phyloP scores from a whole-genome alignment of 345 rosid species.

The Xanthoceras sorbifolium region DNA sequence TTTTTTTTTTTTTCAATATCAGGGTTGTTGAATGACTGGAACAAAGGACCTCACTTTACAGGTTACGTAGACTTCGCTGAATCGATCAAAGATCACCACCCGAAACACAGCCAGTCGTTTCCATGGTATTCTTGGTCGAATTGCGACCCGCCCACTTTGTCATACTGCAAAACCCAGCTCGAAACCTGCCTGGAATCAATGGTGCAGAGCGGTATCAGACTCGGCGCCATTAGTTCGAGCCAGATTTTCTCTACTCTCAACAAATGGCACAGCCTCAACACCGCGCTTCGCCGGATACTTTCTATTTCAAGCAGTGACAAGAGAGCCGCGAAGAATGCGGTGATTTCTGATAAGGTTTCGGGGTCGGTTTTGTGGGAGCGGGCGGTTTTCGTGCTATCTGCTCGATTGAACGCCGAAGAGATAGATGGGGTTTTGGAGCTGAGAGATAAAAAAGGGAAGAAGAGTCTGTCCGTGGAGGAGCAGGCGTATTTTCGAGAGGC shows the following conservation, averaged over 20 bases:
- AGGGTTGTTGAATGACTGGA: slow-evolving; percentile 88
- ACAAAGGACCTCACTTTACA: slow-evolving; percentile 78
- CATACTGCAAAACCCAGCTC: slow-evolving; percentile 70
- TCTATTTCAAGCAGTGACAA: slow-evolving; percentile 16
- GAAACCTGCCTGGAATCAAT: slow-evolving; percentile 89
- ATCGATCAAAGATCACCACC: slow-evolving; percentile 75
- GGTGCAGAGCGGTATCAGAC: slow-evolving; percentile 66
- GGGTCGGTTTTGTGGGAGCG: slow-evolving; percentile 73
- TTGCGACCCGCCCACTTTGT: slow-evolving; percentile 60
- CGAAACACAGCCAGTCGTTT: slow-evolving; percentile 57
- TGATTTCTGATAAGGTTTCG: slow-evolving; percentile 50
- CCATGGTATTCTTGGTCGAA: slow-evolving; percentile 94
- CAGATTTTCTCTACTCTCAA: slow-evolving; percentile 76
- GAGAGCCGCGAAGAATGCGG: slow-evolving; percentile 30
- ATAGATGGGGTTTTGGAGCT: slow-evolving; percentile 62
- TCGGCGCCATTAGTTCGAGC: slow-evolving; percentile 71
- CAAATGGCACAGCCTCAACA: slow-evolving; percentile 79
- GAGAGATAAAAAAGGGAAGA: slow-evolving; percentile 40
- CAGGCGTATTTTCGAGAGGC: slow-evolving; percentile 78
- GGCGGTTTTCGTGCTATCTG: slow-evolving; percentile 67
- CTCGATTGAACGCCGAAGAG: slow-evolving; percentile 72
- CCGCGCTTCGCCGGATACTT: slow-evolving; percentile 59
- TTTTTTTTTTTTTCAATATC: slow-evolving; percentile 14
- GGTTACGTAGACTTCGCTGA: slow-evolving; percentile 92
- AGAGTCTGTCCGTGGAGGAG: slow-evolving; percentile 69